Conservation (phyloP, 371 early-diverging fungal species). For the Parasitella parasitica region DNA sequence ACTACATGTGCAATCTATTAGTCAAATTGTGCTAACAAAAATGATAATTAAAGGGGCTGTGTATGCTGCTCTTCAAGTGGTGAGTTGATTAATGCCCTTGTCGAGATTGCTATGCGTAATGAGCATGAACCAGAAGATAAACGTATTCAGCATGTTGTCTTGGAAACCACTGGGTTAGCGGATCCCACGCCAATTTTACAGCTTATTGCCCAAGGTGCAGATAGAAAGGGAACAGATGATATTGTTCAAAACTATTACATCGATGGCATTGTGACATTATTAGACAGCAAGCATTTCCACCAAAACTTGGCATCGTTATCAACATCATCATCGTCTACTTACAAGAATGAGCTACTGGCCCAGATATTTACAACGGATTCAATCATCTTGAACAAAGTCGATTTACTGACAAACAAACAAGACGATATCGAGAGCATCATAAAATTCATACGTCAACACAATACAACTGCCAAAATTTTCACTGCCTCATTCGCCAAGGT, state of each 20-base stretch:
- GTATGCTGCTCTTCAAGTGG: constrained; percentile 43
- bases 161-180: constrained; percentile 39
- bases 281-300: constrained; percentile 32
- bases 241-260: constrained; percentile 36
- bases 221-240: constrained; percentile 26
- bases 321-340: not conserved
- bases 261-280: constrained; percentile 31
- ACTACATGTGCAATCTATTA: not conserved
- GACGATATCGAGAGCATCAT: constrained; percentile 2
- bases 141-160: constrained; percentile 22
- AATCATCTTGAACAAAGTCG: constrained; percentile 39
- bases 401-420: constrained; percentile 16
- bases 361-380: constrained; percentile 35
- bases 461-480: constrained; percentile 19
- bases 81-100: constrained; percentile 31
- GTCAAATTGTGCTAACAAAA: not conserved
- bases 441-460: constrained; percentile 16
- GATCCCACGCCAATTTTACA: constrained; percentile 35
- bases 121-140: constrained; percentile 10
- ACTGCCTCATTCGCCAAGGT: constrained; percentile 23
- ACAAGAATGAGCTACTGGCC: constrained; percentile 38
- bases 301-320: not conserved
- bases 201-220: constrained; percentile 18
- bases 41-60: constrained; percentile 25
- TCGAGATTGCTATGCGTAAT: constrained; percentile 30